Base-by-base conservation (phyloP, 1,284 basidiomycete genomes). In the Cryptococcus hybrid region DNA sequence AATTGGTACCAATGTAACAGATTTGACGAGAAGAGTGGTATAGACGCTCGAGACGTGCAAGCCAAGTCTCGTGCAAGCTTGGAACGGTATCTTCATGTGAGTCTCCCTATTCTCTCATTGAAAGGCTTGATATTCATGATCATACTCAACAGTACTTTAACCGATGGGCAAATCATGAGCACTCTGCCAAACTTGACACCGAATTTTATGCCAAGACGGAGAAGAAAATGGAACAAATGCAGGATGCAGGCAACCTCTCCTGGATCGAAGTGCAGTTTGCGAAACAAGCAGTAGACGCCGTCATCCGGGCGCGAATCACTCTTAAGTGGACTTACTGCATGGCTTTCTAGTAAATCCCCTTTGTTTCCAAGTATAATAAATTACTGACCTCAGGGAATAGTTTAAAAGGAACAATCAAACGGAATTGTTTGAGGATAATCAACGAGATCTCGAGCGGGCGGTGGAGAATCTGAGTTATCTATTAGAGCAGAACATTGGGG, bases 201-300 rank as follows among this genome's bases (percentile, higher is more conserved):
- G 92, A 98, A 67, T 82, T 98, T 51, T 94, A 96, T 77, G 83
- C 84, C 55, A 91, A 92, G 79, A 98, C 94, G 3, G 94, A 99
- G 84, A 94, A 94, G 85, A 98, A 98, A 86, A 99, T 99, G 95
- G 93, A 98, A 78, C 91, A 96, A 79, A 95, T 99, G 89, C 95
- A 98, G 80, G 84, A 91, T 62, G 88, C 87, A 7, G 91, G 91
- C 1, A 84, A 87, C 55, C 80, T 99, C 42, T 93, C 92, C 3
- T 99, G 95, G 95, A 98, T 98, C 66, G 94, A 99, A 79, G 94
- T 94, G 39, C 95, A 98, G 78, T 99, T 99, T 79, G 92, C 97
- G 81, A 92, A 92, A 80, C 94, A 95, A 78, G 95, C 95, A 0
- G 92, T 97, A 2, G 93, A 97, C 70, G 88, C 88, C 67, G 87